These are phyloP conservation scores for Fusarium phyllophilum DNA, from an alignment of 2,329 filamentous ascomycete genomes.

Conservation along the genomic window DNA sequence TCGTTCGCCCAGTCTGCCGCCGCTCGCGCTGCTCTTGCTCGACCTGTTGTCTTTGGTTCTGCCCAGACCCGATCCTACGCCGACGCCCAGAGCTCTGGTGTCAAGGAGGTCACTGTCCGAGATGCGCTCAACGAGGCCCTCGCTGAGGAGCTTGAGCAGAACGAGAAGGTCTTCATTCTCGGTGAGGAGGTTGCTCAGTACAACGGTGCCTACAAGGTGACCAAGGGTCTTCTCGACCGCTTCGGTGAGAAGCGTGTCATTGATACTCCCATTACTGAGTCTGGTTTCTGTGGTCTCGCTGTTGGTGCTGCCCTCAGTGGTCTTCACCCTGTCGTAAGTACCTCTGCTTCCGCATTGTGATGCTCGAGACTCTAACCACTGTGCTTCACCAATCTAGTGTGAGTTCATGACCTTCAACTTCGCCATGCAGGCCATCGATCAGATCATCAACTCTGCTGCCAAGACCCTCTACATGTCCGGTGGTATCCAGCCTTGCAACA, in stretches of 20 bases:
- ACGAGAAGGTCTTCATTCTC: slow-evolving; percentile 94
- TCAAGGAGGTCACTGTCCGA: slow-evolving; percentile 95
- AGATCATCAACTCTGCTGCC: slow-evolving; percentile 98
- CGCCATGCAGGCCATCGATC: slow-evolving; percentile 99
- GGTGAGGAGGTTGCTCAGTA: slow-evolving; percentile 99
- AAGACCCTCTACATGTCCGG: slow-evolving; percentile 99
- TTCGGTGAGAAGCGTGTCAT: slow-evolving; percentile 98
- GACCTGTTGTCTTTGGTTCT: slow-evolving; percentile 52
- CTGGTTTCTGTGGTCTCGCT: slow-evolving; percentile 91
- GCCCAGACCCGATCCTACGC: slow-evolving; percentile 66
- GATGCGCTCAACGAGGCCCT: slow-evolving; percentile 98
- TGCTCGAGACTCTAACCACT: slow-evolving; percentile 18
- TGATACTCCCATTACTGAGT: slow-evolving; percentile 98
- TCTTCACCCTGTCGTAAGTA: slow-evolving; percentile 88
- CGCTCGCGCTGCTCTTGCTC: slow-evolving; percentile 51
- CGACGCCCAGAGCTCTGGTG: slow-evolving; percentile 61
- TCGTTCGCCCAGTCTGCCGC: slow-evolving; percentile 52
- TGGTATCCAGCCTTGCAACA: slow-evolving; percentile 99
- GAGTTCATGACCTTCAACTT: slow-evolving; percentile 99
- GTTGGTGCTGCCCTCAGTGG: slow-evolving; percentile 95
- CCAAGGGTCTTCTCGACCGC: slow-evolving; percentile 94
- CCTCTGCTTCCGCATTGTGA: not conserved
- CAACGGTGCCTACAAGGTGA: slow-evolving; percentile 99
- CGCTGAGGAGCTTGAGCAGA: slow-evolving; percentile 93
- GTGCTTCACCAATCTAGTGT: slow-evolving; percentile 66